phyloP scores from a whole-genome alignment of 169 alveolate genomes.

The Amoebophrya sp. region DNA sequence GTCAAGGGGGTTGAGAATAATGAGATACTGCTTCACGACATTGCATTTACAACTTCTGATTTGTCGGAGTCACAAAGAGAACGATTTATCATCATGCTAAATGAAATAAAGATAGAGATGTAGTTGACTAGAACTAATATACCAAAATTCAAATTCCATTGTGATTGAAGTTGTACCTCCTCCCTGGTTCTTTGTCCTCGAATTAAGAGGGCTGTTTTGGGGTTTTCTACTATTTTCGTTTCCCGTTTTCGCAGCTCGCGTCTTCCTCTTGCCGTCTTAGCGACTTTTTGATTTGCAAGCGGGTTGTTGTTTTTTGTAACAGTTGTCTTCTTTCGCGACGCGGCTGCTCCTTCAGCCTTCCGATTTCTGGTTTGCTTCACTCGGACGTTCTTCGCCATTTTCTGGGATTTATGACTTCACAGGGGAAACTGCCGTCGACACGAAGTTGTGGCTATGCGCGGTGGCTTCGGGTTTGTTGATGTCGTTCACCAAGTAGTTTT shows the following conservation, averaged over 20 bases:
- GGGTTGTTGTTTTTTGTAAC: not conserved
- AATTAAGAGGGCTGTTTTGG: not conserved
- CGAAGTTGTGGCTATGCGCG: not conserved
- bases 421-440: not conserved
- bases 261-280: not conserved
- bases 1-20: not conserved
- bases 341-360: not conserved
- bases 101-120: no score
- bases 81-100: no score
- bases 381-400: conserved; percentile 11
- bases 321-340: not conserved
- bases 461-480: no score
- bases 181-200: not conserved
- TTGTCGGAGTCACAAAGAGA: no score
- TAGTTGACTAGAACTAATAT: not conserved
- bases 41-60: not conserved
- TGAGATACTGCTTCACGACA: not conserved
- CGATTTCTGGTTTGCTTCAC: not conserved
- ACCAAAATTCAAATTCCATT: not conserved
- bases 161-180: not conserved
- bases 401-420: not conserved
- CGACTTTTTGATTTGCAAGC: not conserved
- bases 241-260: not conserved
- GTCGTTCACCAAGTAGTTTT: no score
- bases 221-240: not conserved